Base-by-base conservation (phyloP, 495 filamentous ascomycete genomes). In the Xylaria bambusicola region DNA sequence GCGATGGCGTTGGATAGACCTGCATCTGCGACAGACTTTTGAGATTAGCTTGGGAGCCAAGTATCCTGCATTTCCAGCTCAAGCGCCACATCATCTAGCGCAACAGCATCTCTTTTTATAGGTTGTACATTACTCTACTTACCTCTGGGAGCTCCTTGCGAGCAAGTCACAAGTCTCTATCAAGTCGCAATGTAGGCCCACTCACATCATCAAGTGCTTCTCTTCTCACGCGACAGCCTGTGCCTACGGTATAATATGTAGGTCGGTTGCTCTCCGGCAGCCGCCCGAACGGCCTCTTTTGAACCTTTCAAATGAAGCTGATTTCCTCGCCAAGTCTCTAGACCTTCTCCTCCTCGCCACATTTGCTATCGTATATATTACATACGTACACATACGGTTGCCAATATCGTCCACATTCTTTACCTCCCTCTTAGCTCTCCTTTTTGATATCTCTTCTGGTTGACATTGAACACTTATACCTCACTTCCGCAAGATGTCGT, bases 51-150 rank as follows among this genome's bases (percentile, higher is more conserved):
- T 15, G 13, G 36, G 20, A 13, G 3, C 52, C 26, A 54, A 15
- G 13, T 17, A 40, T 21, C 23, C 12, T 6, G 15, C 7, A 20
- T 29, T 21, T 41, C 35, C 42, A 56, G 53, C 53, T 27, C 27
- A 6, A 48, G 29, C 53, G 53, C 53, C 53, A 56, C 53, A 47
- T 56, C 29, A 56, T 56, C 44, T 56, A 38, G 26, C 41, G 40
- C n/a, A n/a, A n/a, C n/a, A n/a, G 15, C n/a, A 17, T 47, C 41
- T 36, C 42, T 56, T 56, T 48, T 56, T 56, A 46, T 36, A 36
- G 42, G 45, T 45, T 33, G 44, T 44, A 31, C 15, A 0, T 41
- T 45, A 23, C 42, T 5, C 17, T 46, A 46, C 42, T 46, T 46
- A 7, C 15, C 6, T 21, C 42, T 46, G n/a, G 6, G 3, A 38